phyloP scores from a whole-genome alignment of 2,329 filamentous ascomycete genomes.

The Myriosclerotinia scirpicola region DNA sequence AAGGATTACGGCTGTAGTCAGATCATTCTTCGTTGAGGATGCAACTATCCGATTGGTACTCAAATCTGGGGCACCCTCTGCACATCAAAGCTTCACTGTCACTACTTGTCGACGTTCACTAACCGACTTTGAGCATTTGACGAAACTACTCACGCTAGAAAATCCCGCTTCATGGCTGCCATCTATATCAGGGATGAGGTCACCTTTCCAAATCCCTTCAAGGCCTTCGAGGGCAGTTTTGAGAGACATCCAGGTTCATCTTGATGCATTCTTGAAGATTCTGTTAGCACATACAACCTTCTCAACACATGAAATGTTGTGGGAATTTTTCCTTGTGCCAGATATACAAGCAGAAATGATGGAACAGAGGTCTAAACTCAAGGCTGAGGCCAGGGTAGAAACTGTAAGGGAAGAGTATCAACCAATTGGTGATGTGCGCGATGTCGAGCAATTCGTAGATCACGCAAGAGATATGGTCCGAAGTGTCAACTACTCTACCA shows the following conservation, averaged over 20 bases:
- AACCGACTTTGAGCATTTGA: slow-evolving; percentile 86
- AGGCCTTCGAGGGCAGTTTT: slow-evolving; percentile 85
- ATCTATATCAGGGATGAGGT: slow-evolving; percentile 71
- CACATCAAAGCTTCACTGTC: slow-evolving; percentile 80
- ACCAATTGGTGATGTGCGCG: slow-evolving; percentile 77
- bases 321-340: slow-evolving; percentile 98
- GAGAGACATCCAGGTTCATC: slow-evolving; percentile 80
- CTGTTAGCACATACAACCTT: slow-evolving; percentile 89
- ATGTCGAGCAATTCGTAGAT: slow-evolving; percentile 90
- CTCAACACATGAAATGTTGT: slow-evolving; percentile 92
- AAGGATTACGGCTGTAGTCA: slow-evolving; percentile 86
- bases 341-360: slow-evolving; percentile 90
- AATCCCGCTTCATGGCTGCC: slow-evolving; percentile 96
- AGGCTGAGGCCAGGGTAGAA: slow-evolving; percentile 79
- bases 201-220: slow-evolving; percentile 89
- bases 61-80: slow-evolving; percentile 88
- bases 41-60: slow-evolving; percentile 88
- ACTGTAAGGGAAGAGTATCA: slow-evolving; percentile 86
- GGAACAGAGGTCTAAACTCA: slow-evolving; percentile 81
- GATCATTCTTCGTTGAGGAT: slow-evolving; percentile 97
- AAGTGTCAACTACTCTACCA: slow-evolving; percentile 78
- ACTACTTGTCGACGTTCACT: slow-evolving; percentile 90
- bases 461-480: slow-evolving; percentile 89
- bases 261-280: slow-evolving; percentile 86
- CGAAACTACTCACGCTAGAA: slow-evolving; percentile 78